Evolutionary conservation across 352 stramenopile genomes (phyloP), one percentile per base, ranked within the genome.

Genomic region (Phytophthora gonapodyides): DNA sequence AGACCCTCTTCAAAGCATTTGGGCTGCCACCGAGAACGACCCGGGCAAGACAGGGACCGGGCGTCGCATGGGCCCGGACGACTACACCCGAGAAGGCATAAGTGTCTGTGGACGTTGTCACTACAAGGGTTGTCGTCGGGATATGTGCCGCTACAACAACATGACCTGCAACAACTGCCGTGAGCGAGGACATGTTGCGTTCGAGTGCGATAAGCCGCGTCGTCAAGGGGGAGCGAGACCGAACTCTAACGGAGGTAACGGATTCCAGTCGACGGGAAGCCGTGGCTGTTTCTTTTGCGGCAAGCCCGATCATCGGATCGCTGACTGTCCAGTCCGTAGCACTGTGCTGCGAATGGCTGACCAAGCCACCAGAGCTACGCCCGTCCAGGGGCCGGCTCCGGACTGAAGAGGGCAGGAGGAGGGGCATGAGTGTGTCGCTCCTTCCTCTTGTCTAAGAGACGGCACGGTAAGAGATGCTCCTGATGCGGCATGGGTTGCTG

Each of bases 111-210:
- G 19, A 5, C 41, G 41, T 0, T 47, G 41, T 9, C 16, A 47
- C 13, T 16, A 17, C 1, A 27, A 30, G 3, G 41, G 19, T 10
- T 47, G 41, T 7, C 5, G 19, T 10, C 16, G 41, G 7, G 16
- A 34, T 1, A 47, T 21, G 6, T 47, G 41, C 19, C 41, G 41
- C 10, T 47, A 33, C 41, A 47, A 47, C 41, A 47, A 47, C 9
- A 34, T 33, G 41, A 47, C 41, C 9, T 47, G 41, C 19, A 34
- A 34, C 21, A 24, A 47, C 7, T 47, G 41, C 16, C 8, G 19
- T 7, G 9, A 33, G 9, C 41, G 41, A 8, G 41, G 41, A 7
- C 41, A 34, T 24, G 41, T 47, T 9, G 16, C 19, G 7, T 47
- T 34, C 19, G 41, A 47, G 13, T 47, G 41, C 3, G 41, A 47